Evolutionary conservation across 257 asterid species (phyloP).

Genomic region (Nicotiana paniculata): DNA sequence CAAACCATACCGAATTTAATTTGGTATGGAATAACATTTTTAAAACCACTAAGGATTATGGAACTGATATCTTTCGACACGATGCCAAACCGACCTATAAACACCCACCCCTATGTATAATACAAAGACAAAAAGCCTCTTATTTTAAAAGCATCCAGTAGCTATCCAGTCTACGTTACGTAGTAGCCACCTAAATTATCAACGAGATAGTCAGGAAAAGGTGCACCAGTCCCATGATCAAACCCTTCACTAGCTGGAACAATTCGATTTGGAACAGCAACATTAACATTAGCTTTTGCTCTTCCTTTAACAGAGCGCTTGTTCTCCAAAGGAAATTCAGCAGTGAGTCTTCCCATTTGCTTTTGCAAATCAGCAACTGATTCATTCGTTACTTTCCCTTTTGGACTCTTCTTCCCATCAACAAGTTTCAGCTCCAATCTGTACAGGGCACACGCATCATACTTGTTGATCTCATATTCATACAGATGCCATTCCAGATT

Average conservation of each 20-base stretch:
- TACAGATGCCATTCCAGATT: conserved; percentile 86
- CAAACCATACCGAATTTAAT: no score
- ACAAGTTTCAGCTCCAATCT: conserved; percentile 67
- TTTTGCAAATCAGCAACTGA: conserved; percentile 86
- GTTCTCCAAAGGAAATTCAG: conserved; percentile 62
- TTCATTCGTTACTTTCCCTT: conserved; percentile 63
- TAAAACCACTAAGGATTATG: no score
- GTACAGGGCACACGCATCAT: conserved; percentile 66
- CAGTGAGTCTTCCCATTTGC: conserved; percentile 77
- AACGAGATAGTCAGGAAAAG: conserved; percentile 42
- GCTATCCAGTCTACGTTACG: conserved; percentile 18
- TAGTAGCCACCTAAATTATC: conserved; percentile 50
- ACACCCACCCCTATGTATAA: conserved; percentile 12
- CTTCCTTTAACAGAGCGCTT: conserved; percentile 24
- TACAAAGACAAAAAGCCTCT: conserved; percentile 19
- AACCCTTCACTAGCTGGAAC: conserved; percentile 33
- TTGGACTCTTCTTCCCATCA: conserved; percentile 70
- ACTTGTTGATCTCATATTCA: conserved; percentile 69
- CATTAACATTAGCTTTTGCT: conserved; percentile 15
- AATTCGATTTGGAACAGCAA: conserved; percentile 6
- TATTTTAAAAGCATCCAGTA: conserved; percentile 19
- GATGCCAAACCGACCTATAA: no score
- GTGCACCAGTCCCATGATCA: conserved; percentile 31
- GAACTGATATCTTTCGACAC: no score
- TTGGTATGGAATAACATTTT: no score